A percentile compares a stretch with the other conserved stretches of the same genome.
phyloP scores from a whole-genome alignment of 2,329 filamentous ascomycete genomes.

The Colletotrichum incanum region DNA sequence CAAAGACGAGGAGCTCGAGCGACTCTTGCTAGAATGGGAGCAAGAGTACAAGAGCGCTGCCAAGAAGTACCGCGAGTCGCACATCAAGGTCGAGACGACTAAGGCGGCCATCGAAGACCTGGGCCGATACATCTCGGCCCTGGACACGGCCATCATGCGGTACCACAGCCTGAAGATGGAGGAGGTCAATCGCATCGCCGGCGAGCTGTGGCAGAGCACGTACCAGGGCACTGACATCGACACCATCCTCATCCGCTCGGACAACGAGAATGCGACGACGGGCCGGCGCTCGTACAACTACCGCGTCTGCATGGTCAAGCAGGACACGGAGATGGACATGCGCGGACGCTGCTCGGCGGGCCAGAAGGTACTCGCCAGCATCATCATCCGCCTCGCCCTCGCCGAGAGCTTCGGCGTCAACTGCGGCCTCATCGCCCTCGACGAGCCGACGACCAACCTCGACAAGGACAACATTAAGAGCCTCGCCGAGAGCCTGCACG shows the following conservation, averaged over 20 bases:
- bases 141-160: conserved; percentile 98
- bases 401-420: conserved; percentile 97
- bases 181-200: conserved; percentile 95
- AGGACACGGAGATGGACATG: conserved; percentile 99
- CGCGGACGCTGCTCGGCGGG: conserved; percentile 96
- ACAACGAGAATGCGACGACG: conserved; percentile 78
- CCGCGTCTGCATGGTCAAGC: conserved; percentile 97
- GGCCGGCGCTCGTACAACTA: conserved; percentile 95
- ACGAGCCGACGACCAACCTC: conserved; percentile 97
- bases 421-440: conserved; percentile 95
- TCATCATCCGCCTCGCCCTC: conserved; percentile 96
- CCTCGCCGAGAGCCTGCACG: conserved; percentile 86
- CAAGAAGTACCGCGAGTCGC: conserved; percentile 85
- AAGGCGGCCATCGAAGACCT: conserved; percentile 95
- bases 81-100: conserved; percentile 92
- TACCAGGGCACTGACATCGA: conserved; percentile 99
- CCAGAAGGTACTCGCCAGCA: conserved; percentile 95
- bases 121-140: conserved; percentile 83
- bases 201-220: conserved; percentile 96
- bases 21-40: conserved; percentile 85
- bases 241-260: conserved; percentile 94
- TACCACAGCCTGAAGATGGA: conserved; percentile 98
- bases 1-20: conserved; percentile 84
- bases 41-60: conserved; percentile 89
- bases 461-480: conserved; percentile 95